These are phyloP conservation scores for Spergularia bocconei DNA, from an alignment of 148 eudicot species.

Conservation along the genomic window DNA sequence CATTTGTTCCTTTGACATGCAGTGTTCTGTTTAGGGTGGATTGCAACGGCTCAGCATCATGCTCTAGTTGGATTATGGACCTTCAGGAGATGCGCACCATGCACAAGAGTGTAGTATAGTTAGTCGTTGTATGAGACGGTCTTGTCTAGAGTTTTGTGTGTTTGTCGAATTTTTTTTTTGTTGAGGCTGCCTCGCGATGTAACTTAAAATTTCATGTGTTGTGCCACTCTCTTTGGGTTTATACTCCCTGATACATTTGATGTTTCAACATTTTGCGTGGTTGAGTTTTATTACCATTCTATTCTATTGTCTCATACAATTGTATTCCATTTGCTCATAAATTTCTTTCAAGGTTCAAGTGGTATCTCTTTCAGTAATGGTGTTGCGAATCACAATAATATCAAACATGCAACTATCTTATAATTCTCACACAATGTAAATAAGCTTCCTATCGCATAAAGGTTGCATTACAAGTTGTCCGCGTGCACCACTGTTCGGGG, in stretches of 20 bases:
- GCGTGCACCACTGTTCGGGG: too few relatives aligned
- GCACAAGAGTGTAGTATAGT: constrained; percentile 15
- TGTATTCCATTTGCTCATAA: too few relatives aligned
- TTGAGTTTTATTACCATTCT: neutral
- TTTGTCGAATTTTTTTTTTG: neutral
- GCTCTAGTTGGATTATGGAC: neutral
- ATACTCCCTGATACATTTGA: neutral
- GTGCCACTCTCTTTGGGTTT: neutral
- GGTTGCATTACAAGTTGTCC: too few relatives aligned
- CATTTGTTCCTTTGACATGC: neutral
- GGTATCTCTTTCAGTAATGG: too few relatives aligned
- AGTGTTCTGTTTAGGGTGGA: constrained; percentile 11
- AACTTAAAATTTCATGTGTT: neutral
- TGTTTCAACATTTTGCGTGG: neutral
- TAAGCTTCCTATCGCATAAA: too few relatives aligned
- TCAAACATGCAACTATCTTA: too few relatives aligned
- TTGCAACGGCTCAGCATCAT: neutral
- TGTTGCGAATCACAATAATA: too few relatives aligned
- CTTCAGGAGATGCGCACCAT: constrained; percentile 4
- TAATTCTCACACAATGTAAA: too few relatives aligned
- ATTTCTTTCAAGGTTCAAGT: too few relatives aligned
- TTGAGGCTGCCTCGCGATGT: neutral
- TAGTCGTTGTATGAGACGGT: neutral
- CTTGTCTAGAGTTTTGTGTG: neutral
- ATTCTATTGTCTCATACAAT: too few relatives aligned